phyloP scores from a whole-genome alignment of 2,329 filamentous ascomycete genomes.

The Apiospora arundinis region DNA sequence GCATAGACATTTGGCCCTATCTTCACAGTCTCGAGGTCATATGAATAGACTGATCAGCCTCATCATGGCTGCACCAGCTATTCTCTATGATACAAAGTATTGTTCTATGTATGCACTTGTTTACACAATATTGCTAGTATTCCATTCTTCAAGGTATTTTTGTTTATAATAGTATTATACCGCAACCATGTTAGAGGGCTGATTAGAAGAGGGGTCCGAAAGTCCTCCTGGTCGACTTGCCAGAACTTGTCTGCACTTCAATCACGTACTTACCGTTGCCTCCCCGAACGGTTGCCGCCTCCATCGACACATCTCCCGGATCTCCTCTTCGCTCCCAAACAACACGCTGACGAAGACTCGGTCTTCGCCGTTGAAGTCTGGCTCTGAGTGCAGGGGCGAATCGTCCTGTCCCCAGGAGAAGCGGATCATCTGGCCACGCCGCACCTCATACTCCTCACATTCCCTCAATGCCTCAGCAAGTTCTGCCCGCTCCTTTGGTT shows the following conservation, averaged over 20 bases:
- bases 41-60: too few species aligned
- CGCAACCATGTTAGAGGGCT: too few species aligned
- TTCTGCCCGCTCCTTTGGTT: not conserved
- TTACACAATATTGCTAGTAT: too few species aligned
- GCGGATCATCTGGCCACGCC: slow-evolving; percentile 22
- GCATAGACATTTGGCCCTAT: too few species aligned
- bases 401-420: slow-evolving; percentile 25
- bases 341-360: slow-evolving; percentile 25
- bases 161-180: too few species aligned
- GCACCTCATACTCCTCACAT: not conserved
- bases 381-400: slow-evolving; percentile 27
- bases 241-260: too few species aligned
- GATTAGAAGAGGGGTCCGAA: too few species aligned
- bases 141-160: too few species aligned
- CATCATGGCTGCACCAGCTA: not conserved
- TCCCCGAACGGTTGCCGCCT: not conserved
- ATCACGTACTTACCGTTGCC: not conserved
- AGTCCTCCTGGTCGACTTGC: too few species aligned
- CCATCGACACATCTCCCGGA: slow-evolving; percentile 24
- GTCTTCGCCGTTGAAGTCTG: slow-evolving; percentile 21
- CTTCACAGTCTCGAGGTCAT: too few species aligned
- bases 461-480: not conserved
- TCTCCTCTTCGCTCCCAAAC: slow-evolving; percentile 24
- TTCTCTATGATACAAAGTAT: too few species aligned
- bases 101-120: too few species aligned